These are phyloP conservation scores for Exophiala phaeomuriformis DNA, from an alignment of 2,329 filamentous ascomycete genomes.

Conservation along the genomic window DNA sequence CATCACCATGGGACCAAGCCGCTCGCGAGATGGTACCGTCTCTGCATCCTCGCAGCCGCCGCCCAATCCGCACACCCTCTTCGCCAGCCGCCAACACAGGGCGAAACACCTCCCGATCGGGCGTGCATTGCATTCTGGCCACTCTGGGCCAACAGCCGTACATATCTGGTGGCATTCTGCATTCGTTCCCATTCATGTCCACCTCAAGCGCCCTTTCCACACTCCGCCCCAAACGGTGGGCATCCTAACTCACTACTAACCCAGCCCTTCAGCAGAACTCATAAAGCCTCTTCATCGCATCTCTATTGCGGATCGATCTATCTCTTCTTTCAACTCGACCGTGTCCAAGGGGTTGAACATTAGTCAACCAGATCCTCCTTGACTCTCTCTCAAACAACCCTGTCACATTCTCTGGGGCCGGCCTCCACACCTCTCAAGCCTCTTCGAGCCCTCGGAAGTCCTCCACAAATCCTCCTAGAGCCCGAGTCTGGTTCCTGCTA, in stretches of 20 bases:
- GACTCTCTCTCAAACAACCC: conserved; percentile 5
- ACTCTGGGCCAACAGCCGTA: conserved; percentile 10
- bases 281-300: conserved; percentile 3
- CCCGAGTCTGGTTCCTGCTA: not conserved
- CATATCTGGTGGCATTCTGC: conserved; percentile 12
- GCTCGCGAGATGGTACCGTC: not conserved
- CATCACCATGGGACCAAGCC: not conserved
- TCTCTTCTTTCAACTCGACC: conserved; percentile 5
- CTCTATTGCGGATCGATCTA: not conserved
- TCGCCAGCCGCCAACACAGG: conserved; percentile 17
- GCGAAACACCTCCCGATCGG: conserved; percentile 15
- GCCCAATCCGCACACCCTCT: conserved; percentile 17
- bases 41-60: conserved; percentile 4
- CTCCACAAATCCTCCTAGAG: not conserved
- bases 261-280: not conserved
- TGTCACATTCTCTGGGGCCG: conserved; percentile 17
- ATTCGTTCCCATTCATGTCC: conserved; percentile 11
- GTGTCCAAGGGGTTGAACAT: conserved; percentile 14
- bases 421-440: conserved; percentile 21
- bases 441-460: conserved; percentile 3
- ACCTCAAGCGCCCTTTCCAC: conserved; percentile 9
- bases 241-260: conserved; percentile 1
- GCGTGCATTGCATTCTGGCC: conserved; percentile 5
- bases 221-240: conserved; percentile 1
- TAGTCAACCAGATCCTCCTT: conserved; percentile 7